Evolutionary conservation across 345 rosid species (phyloP).

Genomic region (Hibiscus trionum): DNA sequence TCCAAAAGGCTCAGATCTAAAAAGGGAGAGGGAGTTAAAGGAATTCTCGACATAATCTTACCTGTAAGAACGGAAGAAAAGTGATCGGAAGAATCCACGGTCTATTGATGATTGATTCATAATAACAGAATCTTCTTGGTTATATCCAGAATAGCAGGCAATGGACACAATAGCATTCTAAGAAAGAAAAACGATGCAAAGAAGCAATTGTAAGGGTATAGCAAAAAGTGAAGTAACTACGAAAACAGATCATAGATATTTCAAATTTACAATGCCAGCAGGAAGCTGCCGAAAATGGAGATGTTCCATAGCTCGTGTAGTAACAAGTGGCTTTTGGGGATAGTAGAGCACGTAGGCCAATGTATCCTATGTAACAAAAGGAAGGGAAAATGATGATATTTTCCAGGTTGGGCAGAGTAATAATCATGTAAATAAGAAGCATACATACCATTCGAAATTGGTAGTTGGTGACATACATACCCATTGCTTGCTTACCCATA

Average conservation of each 20-base stretch:
- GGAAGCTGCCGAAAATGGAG: conserved; percentile 99
- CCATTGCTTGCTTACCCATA: conserved; percentile 99
- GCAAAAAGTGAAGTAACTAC: background rate
- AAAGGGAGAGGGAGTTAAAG: background rate
- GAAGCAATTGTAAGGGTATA: background rate
- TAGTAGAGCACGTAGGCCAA: conserved; percentile 94
- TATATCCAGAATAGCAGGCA: conserved; percentile 95
- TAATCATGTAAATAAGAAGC: background rate
- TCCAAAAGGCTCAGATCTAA: background rate
- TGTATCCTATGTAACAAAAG: conserved; percentile 54
- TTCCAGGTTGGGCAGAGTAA: background rate
- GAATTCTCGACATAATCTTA: conserved; percentile 13
- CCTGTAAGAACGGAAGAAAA: conserved; percentile 94
- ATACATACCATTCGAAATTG: conserved; percentile 83
- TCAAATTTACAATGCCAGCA: conserved; percentile 81
- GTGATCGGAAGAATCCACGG: conserved; percentile 92
- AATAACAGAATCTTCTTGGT: conserved; percentile 99
- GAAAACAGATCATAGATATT: background rate
- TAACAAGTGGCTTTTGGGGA: conserved; percentile 97
- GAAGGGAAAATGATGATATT: background rate
- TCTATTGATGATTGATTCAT: conserved; percentile 97
- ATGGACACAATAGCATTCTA: conserved; percentile 98
- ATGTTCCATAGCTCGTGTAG: conserved; percentile 99
- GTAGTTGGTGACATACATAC: conserved; percentile 89
- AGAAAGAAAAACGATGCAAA: background rate